These are phyloP conservation scores for Auricularia heimuer DNA, from an alignment of 768 basidiomycete species.

Conservation along the genomic window DNA sequence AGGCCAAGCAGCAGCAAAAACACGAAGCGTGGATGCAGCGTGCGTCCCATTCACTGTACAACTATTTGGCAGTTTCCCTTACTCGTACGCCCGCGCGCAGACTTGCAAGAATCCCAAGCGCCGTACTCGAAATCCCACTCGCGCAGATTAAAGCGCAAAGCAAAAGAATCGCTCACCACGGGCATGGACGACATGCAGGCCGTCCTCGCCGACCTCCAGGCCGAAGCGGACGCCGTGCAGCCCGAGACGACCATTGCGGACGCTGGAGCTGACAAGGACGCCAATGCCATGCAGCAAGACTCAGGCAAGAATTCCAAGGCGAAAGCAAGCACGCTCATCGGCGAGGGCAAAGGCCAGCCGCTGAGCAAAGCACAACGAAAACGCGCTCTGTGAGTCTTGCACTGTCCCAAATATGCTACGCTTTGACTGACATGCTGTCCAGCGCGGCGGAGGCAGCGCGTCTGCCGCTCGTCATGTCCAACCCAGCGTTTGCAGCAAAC, in stretches of 20 bases:
- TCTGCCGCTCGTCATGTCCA: constrained; percentile 59
- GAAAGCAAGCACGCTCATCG: constrained; percentile 36
- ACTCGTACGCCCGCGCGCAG: too few species aligned
- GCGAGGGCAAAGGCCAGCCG: constrained; percentile 49
- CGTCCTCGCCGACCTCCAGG: not conserved
- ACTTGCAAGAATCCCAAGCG: constrained; percentile 36
- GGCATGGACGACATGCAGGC: constrained; percentile 27
- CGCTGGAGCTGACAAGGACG: not conserved
- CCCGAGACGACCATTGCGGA: constrained; percentile 1
- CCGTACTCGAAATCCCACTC: constrained; percentile 66
- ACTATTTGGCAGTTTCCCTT: too few species aligned
- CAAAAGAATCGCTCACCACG: constrained; percentile 27
- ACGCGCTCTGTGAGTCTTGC: constrained; percentile 47
- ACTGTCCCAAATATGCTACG: too few species aligned
- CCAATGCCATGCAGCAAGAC: constrained; percentile 3
- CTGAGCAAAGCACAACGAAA: constrained; percentile 58
- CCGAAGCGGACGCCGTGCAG: not conserved
- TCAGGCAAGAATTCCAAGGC: not conserved
- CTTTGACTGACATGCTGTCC: constrained; percentile 3
- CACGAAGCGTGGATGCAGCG: constrained; percentile 62
- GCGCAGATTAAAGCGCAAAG: constrained; percentile 61
- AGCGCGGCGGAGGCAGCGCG: constrained; percentile 61
- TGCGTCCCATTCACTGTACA: constrained; percentile 25
- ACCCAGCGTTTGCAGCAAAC: constrained; percentile 52
- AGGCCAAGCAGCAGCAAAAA: constrained; percentile 55